Percentiles rank a stretch among this genome's conserved stretches.
phyloP scores from a whole-genome alignment of 2,329 filamentous ascomycete species.

The Talaromyces atroroseus region DNA sequence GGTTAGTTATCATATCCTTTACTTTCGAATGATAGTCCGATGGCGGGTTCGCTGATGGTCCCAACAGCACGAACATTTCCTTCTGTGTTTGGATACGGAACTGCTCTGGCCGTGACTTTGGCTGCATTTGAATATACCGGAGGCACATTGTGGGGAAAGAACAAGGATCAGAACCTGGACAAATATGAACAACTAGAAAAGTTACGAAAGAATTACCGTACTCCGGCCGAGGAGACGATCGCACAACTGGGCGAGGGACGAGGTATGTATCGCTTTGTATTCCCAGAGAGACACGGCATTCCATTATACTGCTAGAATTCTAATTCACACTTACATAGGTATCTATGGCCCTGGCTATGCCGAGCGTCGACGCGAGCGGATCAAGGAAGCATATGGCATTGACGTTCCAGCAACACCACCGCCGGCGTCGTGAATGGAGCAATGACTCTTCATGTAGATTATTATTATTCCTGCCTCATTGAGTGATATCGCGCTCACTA shows the following conservation, averaged over 20 bases:
- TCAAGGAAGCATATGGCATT: slow-evolving; percentile 83
- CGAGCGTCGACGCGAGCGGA: slow-evolving; percentile 71
- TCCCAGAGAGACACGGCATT: neutral
- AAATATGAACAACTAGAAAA: slow-evolving; percentile 73
- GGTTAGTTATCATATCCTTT: slow-evolving; percentile 46
- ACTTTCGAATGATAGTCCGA: slow-evolving; percentile 15
- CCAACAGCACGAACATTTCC: slow-evolving; percentile 59
- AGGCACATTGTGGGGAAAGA: slow-evolving; percentile 53
- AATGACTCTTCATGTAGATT: slow-evolving; percentile 24
- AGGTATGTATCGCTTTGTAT: slow-evolving; percentile 51
- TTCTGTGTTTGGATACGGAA: slow-evolving; percentile 63
- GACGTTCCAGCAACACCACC: slow-evolving; percentile 63
- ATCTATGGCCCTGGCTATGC: slow-evolving; percentile 77
- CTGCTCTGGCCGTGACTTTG: slow-evolving; percentile 53
- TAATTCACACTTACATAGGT: slow-evolving; percentile 46
- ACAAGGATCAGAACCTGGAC: slow-evolving; percentile 54
- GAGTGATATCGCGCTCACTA: slow-evolving; percentile 3
- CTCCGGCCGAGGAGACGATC: slow-evolving; percentile 73
- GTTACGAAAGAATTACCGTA: slow-evolving; percentile 66
- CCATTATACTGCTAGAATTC: slow-evolving; percentile 7
- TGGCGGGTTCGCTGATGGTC: slow-evolving; percentile 1
- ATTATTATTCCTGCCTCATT: slow-evolving; percentile 20
- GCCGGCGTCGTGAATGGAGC: slow-evolving; percentile 33
- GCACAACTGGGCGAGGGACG: slow-evolving; percentile 78
- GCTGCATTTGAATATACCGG: slow-evolving; percentile 65